phyloP scores from a whole-genome alignment of 2,329 filamentous ascomycete species.

The Cladophialophora immunda region DNA sequence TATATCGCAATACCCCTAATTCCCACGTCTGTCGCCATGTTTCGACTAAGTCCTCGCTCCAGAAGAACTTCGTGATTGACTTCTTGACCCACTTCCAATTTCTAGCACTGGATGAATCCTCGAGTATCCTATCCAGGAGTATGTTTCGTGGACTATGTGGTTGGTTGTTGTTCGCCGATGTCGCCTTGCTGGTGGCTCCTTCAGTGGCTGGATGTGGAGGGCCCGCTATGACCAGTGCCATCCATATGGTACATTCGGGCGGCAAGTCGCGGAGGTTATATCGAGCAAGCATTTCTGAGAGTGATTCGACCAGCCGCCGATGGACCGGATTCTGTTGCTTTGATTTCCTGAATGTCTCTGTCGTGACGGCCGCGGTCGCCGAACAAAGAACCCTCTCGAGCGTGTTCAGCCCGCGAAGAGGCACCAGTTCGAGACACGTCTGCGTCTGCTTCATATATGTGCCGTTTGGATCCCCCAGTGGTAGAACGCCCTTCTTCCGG shows the following conservation, averaged over 20 bases:
- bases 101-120: constrained; percentile 10
- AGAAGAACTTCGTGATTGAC: constrained; percentile 13
- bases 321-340: constrained; percentile 20
- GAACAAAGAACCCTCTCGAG: constrained; percentile 16
- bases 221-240: constrained; percentile 22
- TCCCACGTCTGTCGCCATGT: constrained; percentile 21
- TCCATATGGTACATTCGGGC: constrained; percentile 15
- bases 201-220: background rate
- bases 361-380: constrained; percentile 4
- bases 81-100: constrained; percentile 21
- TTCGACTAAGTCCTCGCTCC: constrained; percentile 11
- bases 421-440: constrained; percentile 15
- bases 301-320: constrained; percentile 17
- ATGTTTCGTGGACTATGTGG: constrained; percentile 6
- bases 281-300: constrained; percentile 17
- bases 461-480: constrained; percentile 22
- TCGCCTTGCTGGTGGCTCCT: background rate
- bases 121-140: constrained; percentile 14
- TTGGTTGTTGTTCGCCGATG: background rate
- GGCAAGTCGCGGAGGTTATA: constrained; percentile 5
- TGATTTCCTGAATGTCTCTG: constrained; percentile 10
- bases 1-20: constrained; percentile 6
- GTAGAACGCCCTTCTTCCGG: constrained; percentile 13
- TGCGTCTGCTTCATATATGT: constrained; percentile 19
- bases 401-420: constrained; percentile 7